Evolutionary conservation across 2,329 filamentous ascomycete species (phyloP), one percentile per base, ranked within the genome.

Genomic region (Colletotrichum zoysiae): DNA sequence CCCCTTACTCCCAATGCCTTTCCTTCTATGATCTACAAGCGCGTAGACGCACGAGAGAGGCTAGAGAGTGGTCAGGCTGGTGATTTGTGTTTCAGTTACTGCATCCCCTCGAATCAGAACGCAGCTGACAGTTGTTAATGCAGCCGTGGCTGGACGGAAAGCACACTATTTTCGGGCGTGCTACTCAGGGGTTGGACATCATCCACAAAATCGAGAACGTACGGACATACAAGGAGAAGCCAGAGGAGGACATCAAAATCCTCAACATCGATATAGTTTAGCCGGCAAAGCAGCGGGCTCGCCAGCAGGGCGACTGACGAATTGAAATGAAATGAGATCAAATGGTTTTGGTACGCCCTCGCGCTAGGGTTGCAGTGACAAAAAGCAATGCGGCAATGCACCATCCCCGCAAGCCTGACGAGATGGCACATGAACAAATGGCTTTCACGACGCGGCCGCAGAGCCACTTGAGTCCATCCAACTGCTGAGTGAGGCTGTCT

Each of bases 191-290:
- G 0, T 85, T 98, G 79, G 96, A 99, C 81, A 94, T 99, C 26
- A 91, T 99, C 73, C 95, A 98, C 81, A 94, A 92, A 84, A 99
- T 99, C 79, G 96, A 99, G 83, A 97, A 97, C 80, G 87, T 89
- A 20, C 93, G 92, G 79, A 95, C 95, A 5, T 91, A 93, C 81
- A 91, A 91, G 85, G 97, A 99, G 84, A 97, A 95, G 85, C 96
- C 96, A 0, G 93, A 97, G 81, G 95, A 97, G 78, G 96, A 99
- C 80, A 95, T 99, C 78, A 98, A 97, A 84, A 97, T 99, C 76
- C 89, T 99, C 70, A 98, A 93, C 79, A 97, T 99, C 76, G 88
- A 90, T 76, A 82, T 90, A 70, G 77, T 83, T 74, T 89, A 86
- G 77, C 57, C 59, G 16, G 53, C 35, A 67, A 38, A 40, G 48